phyloP scores from a whole-genome alignment of 495 filamentous ascomycete species.

The Terfezia claveryi region DNA sequence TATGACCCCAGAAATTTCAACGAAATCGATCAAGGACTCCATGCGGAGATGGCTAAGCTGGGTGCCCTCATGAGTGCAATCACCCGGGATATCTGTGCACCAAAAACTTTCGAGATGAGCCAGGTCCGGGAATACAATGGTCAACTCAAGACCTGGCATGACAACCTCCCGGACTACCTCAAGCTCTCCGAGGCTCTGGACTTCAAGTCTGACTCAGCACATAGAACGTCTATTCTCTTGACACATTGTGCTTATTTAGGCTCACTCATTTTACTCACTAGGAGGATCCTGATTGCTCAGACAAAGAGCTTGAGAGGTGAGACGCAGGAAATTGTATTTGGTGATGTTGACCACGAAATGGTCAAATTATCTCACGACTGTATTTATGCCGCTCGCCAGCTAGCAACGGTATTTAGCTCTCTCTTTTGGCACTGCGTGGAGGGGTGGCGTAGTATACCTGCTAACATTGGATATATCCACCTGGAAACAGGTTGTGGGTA shows the following conservation, averaged over 20 bases:
- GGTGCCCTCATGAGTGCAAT: conserved; percentile 13
- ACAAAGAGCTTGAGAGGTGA: background rate
- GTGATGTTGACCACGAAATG: background rate
- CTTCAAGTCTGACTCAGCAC: conserved; percentile 6
- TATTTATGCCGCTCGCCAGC: conserved; percentile 16
- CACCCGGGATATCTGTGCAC: conserved; percentile 9
- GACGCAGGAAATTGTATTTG: background rate
- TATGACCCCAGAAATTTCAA: no score
- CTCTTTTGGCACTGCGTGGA: background rate
- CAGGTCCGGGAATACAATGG: conserved; percentile 7
- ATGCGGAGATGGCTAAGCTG: conserved; percentile 10
- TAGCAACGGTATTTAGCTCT: conserved; percentile 11
- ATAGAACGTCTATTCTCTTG: conserved; percentile 14
- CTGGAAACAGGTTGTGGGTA: conserved; percentile 12
- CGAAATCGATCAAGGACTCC: background rate
- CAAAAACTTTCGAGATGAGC: conserved; percentile 7
- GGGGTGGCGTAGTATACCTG: background rate
- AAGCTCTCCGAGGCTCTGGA: conserved; percentile 6
- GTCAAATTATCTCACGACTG: conserved; percentile 7
- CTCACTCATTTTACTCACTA: conserved; percentile 48
- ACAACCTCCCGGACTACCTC: conserved; percentile 11
- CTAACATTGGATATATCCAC: conserved; percentile 1
- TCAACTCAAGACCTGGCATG: conserved; percentile 14
- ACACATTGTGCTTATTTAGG: conserved; percentile 14
- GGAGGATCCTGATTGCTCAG: conserved; percentile 40